Evolutionary conservation across 805 yeast species (phyloP), one percentile per base, ranked within the genome.

Genomic region (Jamesozyma jinghongensis): DNA sequence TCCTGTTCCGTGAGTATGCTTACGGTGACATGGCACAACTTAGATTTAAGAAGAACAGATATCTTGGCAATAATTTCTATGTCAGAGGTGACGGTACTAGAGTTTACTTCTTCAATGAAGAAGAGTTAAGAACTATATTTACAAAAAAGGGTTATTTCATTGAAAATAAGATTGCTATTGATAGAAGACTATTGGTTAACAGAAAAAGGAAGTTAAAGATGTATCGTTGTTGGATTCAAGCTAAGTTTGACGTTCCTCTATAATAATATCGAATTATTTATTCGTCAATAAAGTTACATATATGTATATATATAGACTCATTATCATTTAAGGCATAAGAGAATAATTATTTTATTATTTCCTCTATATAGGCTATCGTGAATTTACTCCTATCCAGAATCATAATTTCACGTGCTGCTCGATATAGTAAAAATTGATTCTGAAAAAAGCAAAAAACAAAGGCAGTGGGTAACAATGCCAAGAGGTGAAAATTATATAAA

Each of bases 41-140:
- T 41, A 67, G 98, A 52, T 87, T 90, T 68, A 92, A 92, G 63
- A 84, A 83, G 59, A 82, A 85, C 36, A 74, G 97, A 52, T 63
- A 85, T 20, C 61, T 92, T 41, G 95, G 85, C 40, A 97, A 90
- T 42, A 88, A 92, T 62, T 92, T 92, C 57, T 92, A 92, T 62
- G 86, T 88, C 30, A 76, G 98, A 55, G 98, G 98, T 30, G 98
- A 92, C 59, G 98, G 98, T 36, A 92, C 98, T 0, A 71, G 98
- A 51, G 98, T 92, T 11, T 92, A 92, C 61, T 92, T 92, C 66
- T 92, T 92, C 67, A 85, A 95, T 2, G 97, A 90, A 58, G 95
- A 90, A 44, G 96, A 92, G 63, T 63, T 90, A 43, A 69, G 84
- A 46, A 67, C 73, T 34, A 83, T 90, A 3, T 92, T 90, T 59